phyloP scores from a whole-genome alignment of 106 monocot species.

The Chionographis japonica region DNA sequence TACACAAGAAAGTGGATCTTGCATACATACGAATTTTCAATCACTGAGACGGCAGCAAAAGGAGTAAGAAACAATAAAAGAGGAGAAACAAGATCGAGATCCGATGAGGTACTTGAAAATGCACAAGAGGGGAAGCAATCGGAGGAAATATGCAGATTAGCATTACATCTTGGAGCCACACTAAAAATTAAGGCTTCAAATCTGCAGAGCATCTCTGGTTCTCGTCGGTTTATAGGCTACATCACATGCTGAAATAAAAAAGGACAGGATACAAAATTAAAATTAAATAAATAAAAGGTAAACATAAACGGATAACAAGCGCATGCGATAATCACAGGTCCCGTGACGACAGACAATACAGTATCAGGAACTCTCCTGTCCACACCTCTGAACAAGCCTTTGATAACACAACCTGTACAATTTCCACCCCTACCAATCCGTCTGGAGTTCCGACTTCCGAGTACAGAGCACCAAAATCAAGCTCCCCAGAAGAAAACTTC shows the following conservation, averaged over 20 bases:
- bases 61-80: too few species aligned
- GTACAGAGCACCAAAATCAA: conserved; percentile 21
- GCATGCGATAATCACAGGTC: neutral
- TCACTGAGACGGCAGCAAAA: too few species aligned
- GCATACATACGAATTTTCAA: too few species aligned
- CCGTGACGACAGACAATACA: neutral
- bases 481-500: conserved; percentile 16
- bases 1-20: too few species aligned
- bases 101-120: too few species aligned
- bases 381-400: neutral
- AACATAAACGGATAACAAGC: neutral
- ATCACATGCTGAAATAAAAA: too few species aligned
- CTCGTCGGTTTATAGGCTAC: neutral
- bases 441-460: conserved; percentile 14
- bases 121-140: neutral
- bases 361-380: neutral
- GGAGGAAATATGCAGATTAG: neutral
- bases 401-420: conserved; percentile 9
- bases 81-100: too few species aligned
- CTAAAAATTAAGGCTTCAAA: neutral
- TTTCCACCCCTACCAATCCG: neutral
- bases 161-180: neutral
- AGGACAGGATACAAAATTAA: too few species aligned
- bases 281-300: neutral
- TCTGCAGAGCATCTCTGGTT: neutral